A percentile compares a stretch with the other conserved stretches of the same genome.
phyloP scores from a whole-genome alignment of 108 stramenopile genomes.

The Seminavis robusta region DNA sequence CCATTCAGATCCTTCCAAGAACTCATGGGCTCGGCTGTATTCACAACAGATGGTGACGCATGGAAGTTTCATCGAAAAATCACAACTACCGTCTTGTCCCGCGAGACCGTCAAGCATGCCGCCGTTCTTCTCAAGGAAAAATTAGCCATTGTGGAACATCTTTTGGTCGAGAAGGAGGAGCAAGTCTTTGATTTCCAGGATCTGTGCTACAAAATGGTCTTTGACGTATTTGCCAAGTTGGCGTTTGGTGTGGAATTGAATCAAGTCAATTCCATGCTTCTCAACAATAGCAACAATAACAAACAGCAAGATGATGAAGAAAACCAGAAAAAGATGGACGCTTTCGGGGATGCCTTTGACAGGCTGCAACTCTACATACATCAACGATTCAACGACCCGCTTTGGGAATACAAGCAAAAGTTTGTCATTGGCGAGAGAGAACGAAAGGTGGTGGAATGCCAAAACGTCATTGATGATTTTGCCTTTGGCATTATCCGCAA shows the following conservation, averaged over 20 bases:
- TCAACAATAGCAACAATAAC: too few relatives aligned
- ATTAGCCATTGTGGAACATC: conserved; percentile 5
- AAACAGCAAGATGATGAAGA: conserved; percentile 7
- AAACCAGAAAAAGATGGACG: not conserved
- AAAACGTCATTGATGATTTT: conserved; percentile 25
- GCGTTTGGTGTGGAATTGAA: conserved; percentile 45
- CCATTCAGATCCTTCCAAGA: conserved; percentile 1
- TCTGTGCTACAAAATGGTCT: conserved; percentile 21
- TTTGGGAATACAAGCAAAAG: conserved; percentile 20
- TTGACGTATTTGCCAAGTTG: conserved; percentile 45
- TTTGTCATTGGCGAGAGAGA: conserved; percentile 11
- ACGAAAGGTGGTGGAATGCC: not conserved
- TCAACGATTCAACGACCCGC: conserved; percentile 28
- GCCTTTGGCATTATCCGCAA: conserved; percentile 28
- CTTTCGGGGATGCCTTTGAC: conserved; percentile 42
- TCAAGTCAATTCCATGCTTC: too few relatives aligned
- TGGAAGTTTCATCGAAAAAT: conserved; percentile 55
- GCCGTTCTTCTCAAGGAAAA: conserved; percentile 16
- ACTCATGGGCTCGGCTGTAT: conserved; percentile 44
- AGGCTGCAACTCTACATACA: conserved; percentile 13
- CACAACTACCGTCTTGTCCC: conserved; percentile 36
- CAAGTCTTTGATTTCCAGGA: conserved; percentile 30
- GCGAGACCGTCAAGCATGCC: conserved; percentile 8
- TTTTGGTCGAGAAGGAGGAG: not conserved
- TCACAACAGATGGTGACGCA: conserved; percentile 28